Percentiles rank a stretch among this genome's conserved stretches.
Evolutionary conservation across 441 rosid genomes (phyloP).

Genomic region (Theobroma grandiflorum): DNA sequence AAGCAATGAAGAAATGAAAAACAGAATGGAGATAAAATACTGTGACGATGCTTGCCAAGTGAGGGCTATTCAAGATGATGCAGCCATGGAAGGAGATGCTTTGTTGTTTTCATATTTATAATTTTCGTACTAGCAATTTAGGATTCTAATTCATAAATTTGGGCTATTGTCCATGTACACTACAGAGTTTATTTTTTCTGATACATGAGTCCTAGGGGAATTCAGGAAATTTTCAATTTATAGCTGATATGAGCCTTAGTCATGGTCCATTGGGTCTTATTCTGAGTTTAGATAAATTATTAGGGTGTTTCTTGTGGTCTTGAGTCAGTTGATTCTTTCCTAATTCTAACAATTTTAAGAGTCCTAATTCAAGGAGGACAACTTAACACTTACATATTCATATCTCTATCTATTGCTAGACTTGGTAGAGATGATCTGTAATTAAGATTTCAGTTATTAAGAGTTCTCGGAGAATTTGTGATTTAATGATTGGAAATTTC

Average conservation of each 20-base stretch:
- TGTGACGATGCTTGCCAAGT: neutral
- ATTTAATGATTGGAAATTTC: neutral
- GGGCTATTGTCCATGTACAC: neutral
- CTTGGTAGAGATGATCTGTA: neutral
- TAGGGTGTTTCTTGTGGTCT: neutral
- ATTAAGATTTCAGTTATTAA: neutral
- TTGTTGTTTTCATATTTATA: neutral
- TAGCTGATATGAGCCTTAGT: conserved; percentile 8
- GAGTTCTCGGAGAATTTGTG: conserved; percentile 14
- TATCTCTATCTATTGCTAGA: conserved; percentile 6
- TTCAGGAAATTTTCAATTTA: neutral
- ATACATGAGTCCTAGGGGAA: neutral
- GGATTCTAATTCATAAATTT: neutral
- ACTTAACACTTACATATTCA: neutral
- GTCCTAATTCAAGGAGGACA: neutral
- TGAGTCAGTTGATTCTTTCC: neutral
- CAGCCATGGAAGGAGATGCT: conserved; percentile 2
- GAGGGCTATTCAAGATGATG: conserved; percentile 12
- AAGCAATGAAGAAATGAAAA: neutral
- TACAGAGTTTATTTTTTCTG: neutral
- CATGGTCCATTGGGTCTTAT: neutral
- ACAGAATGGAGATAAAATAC: neutral
- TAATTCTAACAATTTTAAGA: neutral
- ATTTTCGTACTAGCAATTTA: neutral
- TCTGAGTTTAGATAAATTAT: conserved; percentile 13